Percentiles rank a stretch among this genome's conserved stretches.
These are phyloP conservation scores for Salix viminalis DNA, from an alignment of 345 rosid species.

Conservation along the genomic window DNA sequence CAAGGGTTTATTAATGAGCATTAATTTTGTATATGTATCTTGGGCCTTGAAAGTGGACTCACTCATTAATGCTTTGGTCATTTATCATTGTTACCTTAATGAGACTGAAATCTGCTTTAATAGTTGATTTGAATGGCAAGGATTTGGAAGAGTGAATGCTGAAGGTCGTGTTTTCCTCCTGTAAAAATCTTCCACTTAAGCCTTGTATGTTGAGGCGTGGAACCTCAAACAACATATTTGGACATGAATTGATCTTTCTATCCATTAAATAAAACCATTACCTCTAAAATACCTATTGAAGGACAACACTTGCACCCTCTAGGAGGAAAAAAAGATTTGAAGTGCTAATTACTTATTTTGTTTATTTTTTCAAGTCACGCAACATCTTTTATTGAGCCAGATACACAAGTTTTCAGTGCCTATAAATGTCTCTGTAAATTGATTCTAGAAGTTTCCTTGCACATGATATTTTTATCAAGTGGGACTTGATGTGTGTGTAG, in stretches of 20 bases:
- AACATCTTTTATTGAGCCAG: not conserved
- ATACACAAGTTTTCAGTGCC: not conserved
- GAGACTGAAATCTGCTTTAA: not conserved
- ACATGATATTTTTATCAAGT: not conserved
- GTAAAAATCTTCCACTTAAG: not conserved
- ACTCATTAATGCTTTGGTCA: not conserved
- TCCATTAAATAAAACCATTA: not conserved
- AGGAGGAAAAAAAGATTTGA: not conserved
- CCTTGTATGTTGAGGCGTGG: not conserved
- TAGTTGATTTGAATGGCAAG: not conserved
- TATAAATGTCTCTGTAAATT: not conserved
- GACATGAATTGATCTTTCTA: not conserved
- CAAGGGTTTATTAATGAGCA: not conserved
- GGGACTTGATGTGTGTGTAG: not conserved
- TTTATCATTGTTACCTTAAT: not conserved
- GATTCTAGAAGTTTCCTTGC: slow-evolving; percentile 2
- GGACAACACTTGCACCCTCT: not conserved
- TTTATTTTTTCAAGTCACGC: not conserved
- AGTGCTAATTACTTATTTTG: not conserved
- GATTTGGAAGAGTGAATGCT: not conserved
- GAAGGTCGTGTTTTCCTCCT: not conserved
- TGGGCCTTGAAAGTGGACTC: slow-evolving; percentile 1
- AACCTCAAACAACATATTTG: not conserved
- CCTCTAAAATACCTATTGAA: not conserved
- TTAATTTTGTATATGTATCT: not conserved